These are phyloP conservation scores for Drechmeria coniospora DNA, from an alignment of 2,329 filamentous ascomycete genomes.

Conservation along the genomic window DNA sequence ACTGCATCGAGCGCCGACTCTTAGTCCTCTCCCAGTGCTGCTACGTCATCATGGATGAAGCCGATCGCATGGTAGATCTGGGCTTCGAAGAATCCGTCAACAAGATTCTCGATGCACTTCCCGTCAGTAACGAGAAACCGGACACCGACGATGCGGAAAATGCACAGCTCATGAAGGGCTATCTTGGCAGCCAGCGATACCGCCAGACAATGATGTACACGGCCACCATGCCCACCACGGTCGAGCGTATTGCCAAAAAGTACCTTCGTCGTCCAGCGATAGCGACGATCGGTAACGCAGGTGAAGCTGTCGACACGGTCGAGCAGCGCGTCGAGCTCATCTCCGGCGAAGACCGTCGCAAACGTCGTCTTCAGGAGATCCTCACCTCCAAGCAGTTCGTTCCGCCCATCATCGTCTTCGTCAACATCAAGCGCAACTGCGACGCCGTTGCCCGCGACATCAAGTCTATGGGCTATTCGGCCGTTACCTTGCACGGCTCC, in stretches of 20 bases:
- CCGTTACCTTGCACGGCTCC: slow-evolving; percentile 82
- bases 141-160: slow-evolving; percentile 88
- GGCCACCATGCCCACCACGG: slow-evolving; percentile 84
- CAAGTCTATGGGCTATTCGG: slow-evolving; percentile 80
- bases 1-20: slow-evolving; percentile 87
- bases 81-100: slow-evolving; percentile 97
- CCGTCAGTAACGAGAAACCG: slow-evolving; percentile 86
- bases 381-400: slow-evolving; percentile 65
- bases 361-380: slow-evolving; percentile 90
- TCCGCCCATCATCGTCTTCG: slow-evolving; percentile 93
- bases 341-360: slow-evolving; percentile 81
- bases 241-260: slow-evolving; percentile 93
- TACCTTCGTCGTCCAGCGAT: slow-evolving; percentile 87
- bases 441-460: slow-evolving; percentile 90
- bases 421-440: slow-evolving; percentile 99
- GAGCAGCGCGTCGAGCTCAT: slow-evolving; percentile 94
- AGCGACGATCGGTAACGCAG: slow-evolving; percentile 84
- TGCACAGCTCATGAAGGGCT: slow-evolving; percentile 65
- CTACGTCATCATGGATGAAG: slow-evolving; percentile 99
- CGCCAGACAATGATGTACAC: slow-evolving; percentile 99
- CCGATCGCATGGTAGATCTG: slow-evolving; percentile 96
- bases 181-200: slow-evolving; percentile 64
- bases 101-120: slow-evolving; percentile 89
- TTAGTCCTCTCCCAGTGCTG: slow-evolving; percentile 91
- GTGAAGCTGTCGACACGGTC: slow-evolving; percentile 93